phyloP scores from a whole-genome alignment of 2,329 filamentous ascomycete genomes.

The Sporothrix inflata region DNA sequence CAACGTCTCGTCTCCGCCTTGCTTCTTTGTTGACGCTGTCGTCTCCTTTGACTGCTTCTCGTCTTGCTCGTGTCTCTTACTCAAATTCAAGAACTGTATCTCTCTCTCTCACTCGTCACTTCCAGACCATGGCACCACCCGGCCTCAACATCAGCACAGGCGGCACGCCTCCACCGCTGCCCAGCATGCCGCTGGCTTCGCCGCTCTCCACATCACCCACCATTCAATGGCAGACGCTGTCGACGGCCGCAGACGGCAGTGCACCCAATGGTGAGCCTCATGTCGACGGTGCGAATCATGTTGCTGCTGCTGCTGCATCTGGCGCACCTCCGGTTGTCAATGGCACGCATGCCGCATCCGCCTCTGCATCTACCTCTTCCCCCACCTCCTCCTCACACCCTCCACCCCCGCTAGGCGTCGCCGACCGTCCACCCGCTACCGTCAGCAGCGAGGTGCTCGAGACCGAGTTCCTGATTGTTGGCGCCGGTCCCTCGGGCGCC shows the following conservation, averaged over 20 bases:
- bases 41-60: neutral
- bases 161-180: neutral
- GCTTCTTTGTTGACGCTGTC: neutral
- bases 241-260: neutral
- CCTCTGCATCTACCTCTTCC: neutral
- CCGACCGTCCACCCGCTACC: neutral
- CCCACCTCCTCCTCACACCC: neutral
- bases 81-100: neutral
- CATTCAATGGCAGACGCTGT: neutral
- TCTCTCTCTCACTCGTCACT: neutral
- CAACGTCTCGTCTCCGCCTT: neutral
- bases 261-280: neutral
- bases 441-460: constrained; percentile 35
- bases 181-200: neutral
- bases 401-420: neutral
- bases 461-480: constrained; percentile 54
- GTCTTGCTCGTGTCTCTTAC: neutral
- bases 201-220: neutral
- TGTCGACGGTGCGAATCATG: neutral
- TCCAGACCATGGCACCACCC: neutral
- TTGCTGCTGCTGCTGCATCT: neutral
- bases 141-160: neutral
- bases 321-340: neutral
- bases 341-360: neutral
- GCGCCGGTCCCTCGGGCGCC: constrained; percentile 58